Evolutionary conservation across 2,329 filamentous ascomycete species (phyloP).

Genomic region (Paramyrothecium sp.): DNA sequence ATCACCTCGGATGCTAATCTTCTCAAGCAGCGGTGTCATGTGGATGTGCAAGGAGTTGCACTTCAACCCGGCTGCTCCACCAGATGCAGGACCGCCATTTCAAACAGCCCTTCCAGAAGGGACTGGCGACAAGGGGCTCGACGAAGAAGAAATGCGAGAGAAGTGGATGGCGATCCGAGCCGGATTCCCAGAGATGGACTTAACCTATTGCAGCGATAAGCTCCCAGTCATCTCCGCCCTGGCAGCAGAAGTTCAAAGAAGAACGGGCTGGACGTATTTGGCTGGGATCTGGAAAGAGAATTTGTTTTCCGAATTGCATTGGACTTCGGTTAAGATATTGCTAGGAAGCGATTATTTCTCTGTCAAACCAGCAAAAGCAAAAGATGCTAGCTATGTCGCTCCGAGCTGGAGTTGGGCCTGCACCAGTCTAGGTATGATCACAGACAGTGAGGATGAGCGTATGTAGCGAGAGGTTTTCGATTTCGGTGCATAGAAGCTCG

Average conservation of each 20-base stretch:
- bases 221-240: background rate
- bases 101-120: background rate
- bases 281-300: background rate
- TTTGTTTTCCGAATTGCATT: background rate
- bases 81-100: background rate
- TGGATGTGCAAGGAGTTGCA: background rate
- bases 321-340: background rate
- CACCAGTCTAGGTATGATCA: background rate
- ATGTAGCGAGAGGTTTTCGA: background rate
- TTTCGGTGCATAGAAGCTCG: too few species aligned
- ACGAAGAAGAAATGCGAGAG: background rate
- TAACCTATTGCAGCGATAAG: background rate
- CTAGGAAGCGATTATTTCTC: background rate
- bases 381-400: background rate
- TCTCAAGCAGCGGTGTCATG: background rate
- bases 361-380: background rate
- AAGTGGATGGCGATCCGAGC: background rate
- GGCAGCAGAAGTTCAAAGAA: background rate
- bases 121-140: background rate
- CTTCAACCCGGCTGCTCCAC: background rate
- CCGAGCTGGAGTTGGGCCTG: background rate
- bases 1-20: background rate
- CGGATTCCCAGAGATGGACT: background rate
- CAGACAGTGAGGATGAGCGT: background rate
- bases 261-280: background rate